A percentile compares a stretch with the other conserved stretches of the same genome.
These are phyloP conservation scores for Pulveroboletus sp. DNA, from an alignment of 768 basidiomycete genomes.

Conservation along the genomic window DNA sequence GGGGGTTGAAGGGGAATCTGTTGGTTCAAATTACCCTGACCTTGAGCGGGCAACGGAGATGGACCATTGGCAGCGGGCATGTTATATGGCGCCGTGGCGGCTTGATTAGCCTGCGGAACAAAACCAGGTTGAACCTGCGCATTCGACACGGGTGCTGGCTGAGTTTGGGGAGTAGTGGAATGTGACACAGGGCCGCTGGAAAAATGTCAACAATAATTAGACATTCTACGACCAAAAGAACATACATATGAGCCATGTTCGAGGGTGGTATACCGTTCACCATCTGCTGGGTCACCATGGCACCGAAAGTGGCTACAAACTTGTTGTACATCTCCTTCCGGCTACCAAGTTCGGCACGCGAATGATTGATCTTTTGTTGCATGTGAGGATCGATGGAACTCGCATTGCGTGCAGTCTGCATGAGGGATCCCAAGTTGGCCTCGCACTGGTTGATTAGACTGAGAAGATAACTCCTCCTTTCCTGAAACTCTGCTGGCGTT, in stretches of 20 bases:
- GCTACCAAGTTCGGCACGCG: slow-evolving; percentile 19
- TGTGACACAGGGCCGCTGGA: slow-evolving; percentile 18
- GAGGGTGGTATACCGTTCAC: slow-evolving; percentile 19
- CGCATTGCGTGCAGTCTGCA: slow-evolving; percentile 11
- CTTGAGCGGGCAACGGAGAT: slow-evolving; percentile 22
- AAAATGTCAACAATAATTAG: slow-evolving; percentile 6
- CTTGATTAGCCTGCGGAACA: slow-evolving; percentile 13
- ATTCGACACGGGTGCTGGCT: slow-evolving; percentile 9
- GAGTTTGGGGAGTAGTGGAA: slow-evolving; percentile 20
- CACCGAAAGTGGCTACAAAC: slow-evolving; percentile 31
- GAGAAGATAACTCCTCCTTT: slow-evolving; percentile 16
- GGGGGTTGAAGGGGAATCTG: slow-evolving; percentile 33
- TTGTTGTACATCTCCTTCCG: slow-evolving; percentile 41
- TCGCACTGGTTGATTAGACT: slow-evolving; percentile 14
- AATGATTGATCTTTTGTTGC: slow-evolving; percentile 15
- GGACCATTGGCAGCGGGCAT: slow-evolving; percentile 15
- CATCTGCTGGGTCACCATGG: slow-evolving; percentile 24
- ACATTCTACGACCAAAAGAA: not conserved
- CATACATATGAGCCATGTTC: slow-evolving; percentile 36
- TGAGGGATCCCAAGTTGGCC: slow-evolving; percentile 1
- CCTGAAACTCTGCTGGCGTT: slow-evolving; percentile 22
- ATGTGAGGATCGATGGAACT: slow-evolving; percentile 17
- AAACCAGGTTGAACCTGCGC: slow-evolving; percentile 23
- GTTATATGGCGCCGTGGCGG: slow-evolving; percentile 15
- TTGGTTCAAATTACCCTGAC: slow-evolving; percentile 16